Evolutionary conservation across 2,329 filamentous ascomycete genomes (phyloP).

Genomic region (Akanthomyces uredinophilus): DNA sequence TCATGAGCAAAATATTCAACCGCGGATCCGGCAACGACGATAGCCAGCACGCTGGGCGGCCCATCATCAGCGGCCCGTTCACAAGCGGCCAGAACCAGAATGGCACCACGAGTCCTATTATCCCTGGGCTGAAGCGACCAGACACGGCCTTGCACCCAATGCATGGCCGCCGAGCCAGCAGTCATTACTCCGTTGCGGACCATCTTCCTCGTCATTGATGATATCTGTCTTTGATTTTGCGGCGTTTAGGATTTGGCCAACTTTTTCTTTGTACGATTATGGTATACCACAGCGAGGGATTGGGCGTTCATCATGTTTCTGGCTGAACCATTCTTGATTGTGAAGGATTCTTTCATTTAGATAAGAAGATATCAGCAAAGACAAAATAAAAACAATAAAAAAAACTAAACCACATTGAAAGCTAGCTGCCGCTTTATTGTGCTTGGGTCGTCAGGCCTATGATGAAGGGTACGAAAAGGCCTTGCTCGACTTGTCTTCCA

Average conservation of each 20-base stretch:
- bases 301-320: background rate
- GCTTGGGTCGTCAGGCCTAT: too few relatives aligned
- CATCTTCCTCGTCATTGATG: background rate
- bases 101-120: slow-evolving; percentile 47
- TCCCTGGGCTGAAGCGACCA: slow-evolving; percentile 50
- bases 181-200: slow-evolving; percentile 46
- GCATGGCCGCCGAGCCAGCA: slow-evolving; percentile 35
- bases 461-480: too few relatives aligned
- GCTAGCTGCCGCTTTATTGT: too few relatives aligned
- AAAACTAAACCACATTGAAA: background rate
- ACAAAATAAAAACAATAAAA: background rate
- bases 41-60: slow-evolving; percentile 21
- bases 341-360: background rate
- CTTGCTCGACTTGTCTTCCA: too few relatives aligned
- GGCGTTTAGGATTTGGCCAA: background rate
- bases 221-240: background rate
- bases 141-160: slow-evolving; percentile 54
- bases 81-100: slow-evolving; percentile 31
- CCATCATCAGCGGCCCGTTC: slow-evolving; percentile 30
- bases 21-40: slow-evolving; percentile 18
- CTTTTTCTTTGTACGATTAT: background rate
- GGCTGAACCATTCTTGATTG: background rate
- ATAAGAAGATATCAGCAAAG: background rate
- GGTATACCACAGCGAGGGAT: background rate
- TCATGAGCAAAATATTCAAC: slow-evolving; percentile 32